Evolutionary conservation across 129 eudicot species (phyloP), one percentile per base, ranked within the genome.

Genomic region (Flaveria brownii): DNA sequence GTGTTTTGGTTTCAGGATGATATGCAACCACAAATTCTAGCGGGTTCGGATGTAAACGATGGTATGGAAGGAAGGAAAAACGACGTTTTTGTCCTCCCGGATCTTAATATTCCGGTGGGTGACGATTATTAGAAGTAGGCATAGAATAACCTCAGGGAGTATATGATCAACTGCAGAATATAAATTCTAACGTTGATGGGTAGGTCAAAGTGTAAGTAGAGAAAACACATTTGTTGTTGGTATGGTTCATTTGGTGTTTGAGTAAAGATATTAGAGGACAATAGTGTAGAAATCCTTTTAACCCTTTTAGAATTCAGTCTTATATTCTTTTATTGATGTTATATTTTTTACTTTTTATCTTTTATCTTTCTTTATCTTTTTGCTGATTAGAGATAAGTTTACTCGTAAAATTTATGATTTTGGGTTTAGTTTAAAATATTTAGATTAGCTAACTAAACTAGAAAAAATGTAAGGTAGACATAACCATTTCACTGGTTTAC

Each of bases 171-270:
- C 76, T 68, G 67, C 20, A 80, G 80, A 71, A 74, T 43, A 74
- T 68, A 80, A 80, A 61, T 74, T 74, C 80, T 80, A 68, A 80
- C 63, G 80, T 74, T 80, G 84, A 80, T 74, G 75, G 63, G 69
- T 73, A 68, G 71, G 65, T 3, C 42, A 67, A 63, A 71, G 46
- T 80, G 84, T 80, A 80, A 80, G 84, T 74, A 80, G 76, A 18
- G 54, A 65, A 33, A 63, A 63, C 45, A 63, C 22, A 63, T 63
- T 52, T 42, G 70, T 4, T 9, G 61, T 23, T 45, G 16, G 62
- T 43, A 78, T 78, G 61, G 71, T 77, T 63, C 23, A 55, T 63
- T 72, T 63, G 41, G 22, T 63, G 33, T 33, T 71, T 52, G 64
- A 79, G 45, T 63, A 65, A 63, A 72, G 76, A n/a, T 68, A 55